These are phyloP conservation scores for Ailanthus altissimus DNA, from an alignment of 345 rosid species.

Conservation along the genomic window DNA sequence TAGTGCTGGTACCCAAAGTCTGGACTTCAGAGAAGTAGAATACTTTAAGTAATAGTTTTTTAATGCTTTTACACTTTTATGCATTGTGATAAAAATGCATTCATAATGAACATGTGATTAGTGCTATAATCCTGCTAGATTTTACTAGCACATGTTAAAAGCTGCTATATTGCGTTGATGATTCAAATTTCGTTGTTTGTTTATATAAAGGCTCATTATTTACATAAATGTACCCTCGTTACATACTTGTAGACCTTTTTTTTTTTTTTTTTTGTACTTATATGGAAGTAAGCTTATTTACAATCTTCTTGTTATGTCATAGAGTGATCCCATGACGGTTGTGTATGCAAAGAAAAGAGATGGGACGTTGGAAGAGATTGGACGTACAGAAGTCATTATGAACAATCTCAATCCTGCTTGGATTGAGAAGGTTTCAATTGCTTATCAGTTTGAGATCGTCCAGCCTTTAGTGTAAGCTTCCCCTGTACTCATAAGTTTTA, in stretches of 20 bases:
- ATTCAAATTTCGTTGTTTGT: neutral
- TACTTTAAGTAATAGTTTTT: neutral
- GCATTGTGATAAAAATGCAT: neutral
- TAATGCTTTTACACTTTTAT: neutral
- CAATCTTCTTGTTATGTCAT: conserved; percentile 22
- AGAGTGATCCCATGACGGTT: conserved; percentile 92
- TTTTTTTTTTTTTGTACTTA: neutral
- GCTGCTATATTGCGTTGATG: neutral
- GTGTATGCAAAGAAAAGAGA: conserved; percentile 55
- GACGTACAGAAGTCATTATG: conserved; percentile 79
- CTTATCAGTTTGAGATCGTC: conserved; percentile 78
- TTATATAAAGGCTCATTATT: too few relatives aligned
- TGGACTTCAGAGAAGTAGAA: neutral
- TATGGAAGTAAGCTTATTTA: neutral
- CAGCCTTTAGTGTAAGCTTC: conserved; percentile 68
- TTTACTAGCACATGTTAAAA: neutral
- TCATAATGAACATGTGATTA: neutral
- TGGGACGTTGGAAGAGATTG: conserved; percentile 77
- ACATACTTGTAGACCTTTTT: neutral
- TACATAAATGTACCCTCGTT: neutral
- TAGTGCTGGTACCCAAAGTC: neutral
- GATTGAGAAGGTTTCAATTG: conserved; percentile 64
- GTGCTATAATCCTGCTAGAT: neutral
- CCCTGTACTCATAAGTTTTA: neutral
- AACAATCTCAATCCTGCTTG: conserved; percentile 75